Percentiles rank a stretch among this genome's conserved stretches.
Conservation (phyloP, 177 flowering plant genomes). For the Vitis hybrid region DNA sequence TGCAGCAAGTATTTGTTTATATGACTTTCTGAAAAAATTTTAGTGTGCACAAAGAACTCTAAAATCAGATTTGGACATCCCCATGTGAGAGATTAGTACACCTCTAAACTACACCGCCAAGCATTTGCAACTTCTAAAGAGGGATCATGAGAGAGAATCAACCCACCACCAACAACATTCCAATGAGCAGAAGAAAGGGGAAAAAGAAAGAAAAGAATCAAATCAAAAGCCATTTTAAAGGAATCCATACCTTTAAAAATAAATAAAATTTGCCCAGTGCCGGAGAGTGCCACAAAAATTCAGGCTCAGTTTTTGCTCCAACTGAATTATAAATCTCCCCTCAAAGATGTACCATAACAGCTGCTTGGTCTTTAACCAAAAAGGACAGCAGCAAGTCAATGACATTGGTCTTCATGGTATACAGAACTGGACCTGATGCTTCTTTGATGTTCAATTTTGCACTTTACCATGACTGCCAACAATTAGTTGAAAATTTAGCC, state of each 20-base stretch:
- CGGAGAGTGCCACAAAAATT: constrained; percentile 38
- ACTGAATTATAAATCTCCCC: constrained; percentile 7
- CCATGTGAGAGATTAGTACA: constrained; percentile 9
- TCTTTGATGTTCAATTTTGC: not conserved
- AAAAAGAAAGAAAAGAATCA: constrained; percentile 10
- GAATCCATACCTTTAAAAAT: constrained; percentile 25
- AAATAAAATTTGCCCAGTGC: constrained; percentile 16
- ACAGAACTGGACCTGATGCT: constrained; percentile 14
- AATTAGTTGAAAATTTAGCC: not conserved
- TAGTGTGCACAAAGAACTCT: constrained; percentile 2
- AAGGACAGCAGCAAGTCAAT: constrained; percentile 6
- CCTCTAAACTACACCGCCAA: constrained; percentile 12
- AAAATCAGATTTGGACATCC: constrained; percentile 11
- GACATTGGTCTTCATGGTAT: constrained; percentile 12
- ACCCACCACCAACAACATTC: constrained; percentile 13
- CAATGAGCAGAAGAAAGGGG: constrained; percentile 8
- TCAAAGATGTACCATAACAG: constrained; percentile 3
- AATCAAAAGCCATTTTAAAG: constrained; percentile 6
- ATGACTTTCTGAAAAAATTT: too few relatives aligned
- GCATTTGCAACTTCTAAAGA: constrained; percentile 18
- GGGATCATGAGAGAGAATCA: constrained; percentile 18
- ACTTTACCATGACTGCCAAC: not conserved
- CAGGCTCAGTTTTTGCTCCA: constrained; percentile 30
- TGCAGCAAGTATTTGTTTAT: too few relatives aligned
- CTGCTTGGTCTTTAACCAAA: constrained; percentile 7